Percentiles rank a stretch among this genome's conserved stretches.
phyloP scores from a whole-genome alignment of 2,329 filamentous ascomycete species.

The Dactylellina cionopaga region DNA sequence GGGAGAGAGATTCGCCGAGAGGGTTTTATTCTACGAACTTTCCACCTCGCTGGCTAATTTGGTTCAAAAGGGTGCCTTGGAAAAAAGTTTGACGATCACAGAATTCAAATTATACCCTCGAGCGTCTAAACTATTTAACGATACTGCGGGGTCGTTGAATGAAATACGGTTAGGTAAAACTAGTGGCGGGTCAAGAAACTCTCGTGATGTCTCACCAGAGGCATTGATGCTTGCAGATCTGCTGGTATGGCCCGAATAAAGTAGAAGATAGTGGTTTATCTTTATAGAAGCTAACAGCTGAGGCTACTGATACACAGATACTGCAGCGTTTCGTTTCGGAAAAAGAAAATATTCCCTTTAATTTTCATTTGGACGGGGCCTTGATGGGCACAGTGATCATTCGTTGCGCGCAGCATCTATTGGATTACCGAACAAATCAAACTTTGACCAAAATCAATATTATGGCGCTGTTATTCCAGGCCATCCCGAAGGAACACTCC shows the following conservation, averaged over 20 bases:
- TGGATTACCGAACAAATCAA: background rate
- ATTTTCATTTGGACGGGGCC: background rate
- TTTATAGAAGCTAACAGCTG: too few species aligned
- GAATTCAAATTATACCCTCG: background rate
- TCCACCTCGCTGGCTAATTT: background rate
- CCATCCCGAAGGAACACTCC: background rate
- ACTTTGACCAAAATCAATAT: background rate
- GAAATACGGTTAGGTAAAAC: background rate
- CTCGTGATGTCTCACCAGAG: background rate
- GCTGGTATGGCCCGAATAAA: conserved; percentile 1
- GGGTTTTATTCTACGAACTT: conserved; percentile 14
- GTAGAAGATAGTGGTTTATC: too few species aligned
- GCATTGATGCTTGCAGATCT: conserved; percentile 4
- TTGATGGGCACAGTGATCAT: background rate
- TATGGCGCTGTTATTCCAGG: background rate
- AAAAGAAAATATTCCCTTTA: background rate
- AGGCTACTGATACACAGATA: background rate
- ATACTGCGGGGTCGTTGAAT: background rate
- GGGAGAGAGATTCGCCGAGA: background rate
- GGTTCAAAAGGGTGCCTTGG: background rate
- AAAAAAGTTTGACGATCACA: background rate
- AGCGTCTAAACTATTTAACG: background rate
- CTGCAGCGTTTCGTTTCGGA: background rate
- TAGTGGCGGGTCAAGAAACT: background rate
- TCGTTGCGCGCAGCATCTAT: background rate